These are phyloP conservation scores for Clonostachys rosea DNA, from an alignment of 2,329 filamentous ascomycete species.

Conservation along the genomic window DNA sequence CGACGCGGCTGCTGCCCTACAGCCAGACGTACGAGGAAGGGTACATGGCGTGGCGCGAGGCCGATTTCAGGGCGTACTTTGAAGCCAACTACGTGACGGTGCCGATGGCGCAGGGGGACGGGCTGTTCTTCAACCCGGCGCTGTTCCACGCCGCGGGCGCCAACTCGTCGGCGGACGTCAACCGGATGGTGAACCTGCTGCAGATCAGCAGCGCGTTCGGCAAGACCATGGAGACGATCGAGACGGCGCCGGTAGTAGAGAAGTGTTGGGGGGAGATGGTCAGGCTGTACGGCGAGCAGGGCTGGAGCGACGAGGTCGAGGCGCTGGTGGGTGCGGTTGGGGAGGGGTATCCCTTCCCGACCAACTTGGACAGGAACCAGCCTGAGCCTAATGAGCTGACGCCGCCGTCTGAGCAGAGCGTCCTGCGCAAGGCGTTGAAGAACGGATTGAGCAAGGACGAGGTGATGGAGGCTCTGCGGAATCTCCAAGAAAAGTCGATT, in stretches of 20 bases:
- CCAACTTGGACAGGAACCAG: constrained; percentile 52
- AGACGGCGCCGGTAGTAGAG: constrained; percentile 42
- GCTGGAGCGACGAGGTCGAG: constrained; percentile 32
- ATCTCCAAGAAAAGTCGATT: constrained; percentile 1
- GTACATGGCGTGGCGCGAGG: constrained; percentile 50
- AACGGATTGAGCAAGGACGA: constrained; percentile 28
- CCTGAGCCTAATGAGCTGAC: constrained; percentile 54
- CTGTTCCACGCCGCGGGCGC: constrained; percentile 59
- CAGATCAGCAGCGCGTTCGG: constrained; percentile 60
- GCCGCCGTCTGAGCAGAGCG: constrained; percentile 52
- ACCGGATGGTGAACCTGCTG: constrained; percentile 55
- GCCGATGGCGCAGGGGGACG: constrained; percentile 50
- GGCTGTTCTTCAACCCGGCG: constrained; percentile 60
- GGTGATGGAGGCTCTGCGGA: constrained; percentile 32
- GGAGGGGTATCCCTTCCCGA: constrained; percentile 59
- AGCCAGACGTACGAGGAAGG: constrained; percentile 53
- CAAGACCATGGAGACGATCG: constrained; percentile 59
- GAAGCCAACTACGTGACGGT: constrained; percentile 44
- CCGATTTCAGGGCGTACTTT: constrained; percentile 51
- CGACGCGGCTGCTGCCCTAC: constrained; percentile 57
- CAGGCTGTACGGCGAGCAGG: constrained; percentile 20
- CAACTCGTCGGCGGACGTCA: constrained; percentile 40
- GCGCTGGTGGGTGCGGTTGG: constrained; percentile 45
- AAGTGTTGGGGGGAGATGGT: constrained; percentile 34
- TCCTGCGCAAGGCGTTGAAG: constrained; percentile 37